These are phyloP conservation scores for Xylaria multiplex DNA, from an alignment of 2,329 filamentous ascomycete species.

Conservation along the genomic window DNA sequence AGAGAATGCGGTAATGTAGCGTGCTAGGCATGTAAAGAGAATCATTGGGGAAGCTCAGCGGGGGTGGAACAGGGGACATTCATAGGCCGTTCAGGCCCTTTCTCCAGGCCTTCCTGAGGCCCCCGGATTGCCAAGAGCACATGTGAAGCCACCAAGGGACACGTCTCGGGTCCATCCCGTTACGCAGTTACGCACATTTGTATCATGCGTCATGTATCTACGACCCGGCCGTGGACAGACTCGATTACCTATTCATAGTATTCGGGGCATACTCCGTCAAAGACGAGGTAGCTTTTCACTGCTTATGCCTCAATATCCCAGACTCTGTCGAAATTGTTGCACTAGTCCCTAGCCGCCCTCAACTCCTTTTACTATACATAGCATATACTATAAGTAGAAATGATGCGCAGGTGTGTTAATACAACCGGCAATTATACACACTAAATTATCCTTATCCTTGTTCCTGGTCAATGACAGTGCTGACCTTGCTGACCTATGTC, in stretches of 20 bases:
- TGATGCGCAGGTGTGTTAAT: background rate
- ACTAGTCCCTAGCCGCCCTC: too few relatives aligned
- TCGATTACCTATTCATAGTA: too few relatives aligned
- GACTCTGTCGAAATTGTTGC: background rate
- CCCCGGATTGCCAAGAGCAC: conserved; percentile 28
- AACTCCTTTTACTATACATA: too few relatives aligned
- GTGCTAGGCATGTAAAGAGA: too few relatives aligned
- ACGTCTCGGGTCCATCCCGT: conserved; percentile 30
- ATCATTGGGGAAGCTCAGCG: conserved; percentile 15
- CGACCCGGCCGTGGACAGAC: too few relatives aligned
- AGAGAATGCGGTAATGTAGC: too few relatives aligned
- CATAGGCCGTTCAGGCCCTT: conserved; percentile 27
- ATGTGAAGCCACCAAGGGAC: conserved; percentile 31
- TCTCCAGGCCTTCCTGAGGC: conserved; percentile 10
- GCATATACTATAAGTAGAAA: too few relatives aligned
- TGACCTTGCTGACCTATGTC: conserved; percentile 12
- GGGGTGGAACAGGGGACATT: conserved; percentile 24
- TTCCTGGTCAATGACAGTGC: conserved; percentile 3
- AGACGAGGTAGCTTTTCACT: too few relatives aligned
- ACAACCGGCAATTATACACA: background rate
- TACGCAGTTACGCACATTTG: background rate
- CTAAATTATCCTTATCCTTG: conserved; percentile 10
- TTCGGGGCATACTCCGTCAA: too few relatives aligned
- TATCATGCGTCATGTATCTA: background rate
- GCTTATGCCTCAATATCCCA: background rate